Evolutionary conservation across 225 moss, liverwort and hornwort genomes (phyloP).

Genomic region (Pleurozium schreberi): DNA sequence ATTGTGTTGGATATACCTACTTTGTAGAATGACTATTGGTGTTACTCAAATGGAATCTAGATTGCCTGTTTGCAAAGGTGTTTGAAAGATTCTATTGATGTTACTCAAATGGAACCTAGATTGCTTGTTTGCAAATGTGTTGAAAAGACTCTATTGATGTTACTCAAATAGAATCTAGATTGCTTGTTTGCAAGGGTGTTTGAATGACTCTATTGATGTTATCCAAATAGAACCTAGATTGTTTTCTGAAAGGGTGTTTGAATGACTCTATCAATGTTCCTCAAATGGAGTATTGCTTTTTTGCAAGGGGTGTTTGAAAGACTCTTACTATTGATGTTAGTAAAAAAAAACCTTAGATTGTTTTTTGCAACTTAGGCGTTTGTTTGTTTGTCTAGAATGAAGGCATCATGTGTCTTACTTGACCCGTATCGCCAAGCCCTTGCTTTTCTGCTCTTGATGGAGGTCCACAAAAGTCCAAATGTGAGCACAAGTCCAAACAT

Average conservation of each 20-base stretch:
- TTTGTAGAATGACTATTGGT: neutral
- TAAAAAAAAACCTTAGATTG: neutral
- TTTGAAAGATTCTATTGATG: neutral
- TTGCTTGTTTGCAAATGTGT: too few relatives aligned
- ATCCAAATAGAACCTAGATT: too few relatives aligned
- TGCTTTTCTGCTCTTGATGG: constrained; percentile 50
- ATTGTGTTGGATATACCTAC: neutral
- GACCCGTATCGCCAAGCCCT: constrained; percentile 55
- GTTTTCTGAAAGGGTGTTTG: too few relatives aligned
- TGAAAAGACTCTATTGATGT: neutral
- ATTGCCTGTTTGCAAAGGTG: too few relatives aligned
- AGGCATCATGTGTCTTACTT: constrained; percentile 15
- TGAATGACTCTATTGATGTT: too few relatives aligned
- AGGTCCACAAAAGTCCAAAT: constrained; percentile 67
- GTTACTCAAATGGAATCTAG: neutral
- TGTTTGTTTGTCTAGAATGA: neutral
- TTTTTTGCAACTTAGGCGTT: neutral
- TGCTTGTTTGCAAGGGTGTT: too few relatives aligned
- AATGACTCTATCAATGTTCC: too few relatives aligned
- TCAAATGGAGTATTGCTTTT: too few relatives aligned
- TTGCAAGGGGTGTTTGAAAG: neutral
- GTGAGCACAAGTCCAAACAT: constrained; percentile 61
- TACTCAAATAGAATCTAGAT: too few relatives aligned
- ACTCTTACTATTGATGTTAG: too few relatives aligned
- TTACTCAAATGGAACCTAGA: too few relatives aligned